A percentile compares a stretch with the other conserved stretches of the same genome.
Evolutionary conservation across 2,329 filamentous ascomycete species (phyloP).

Genomic region (Nothophaeocryptopus gaeumannii): DNA sequence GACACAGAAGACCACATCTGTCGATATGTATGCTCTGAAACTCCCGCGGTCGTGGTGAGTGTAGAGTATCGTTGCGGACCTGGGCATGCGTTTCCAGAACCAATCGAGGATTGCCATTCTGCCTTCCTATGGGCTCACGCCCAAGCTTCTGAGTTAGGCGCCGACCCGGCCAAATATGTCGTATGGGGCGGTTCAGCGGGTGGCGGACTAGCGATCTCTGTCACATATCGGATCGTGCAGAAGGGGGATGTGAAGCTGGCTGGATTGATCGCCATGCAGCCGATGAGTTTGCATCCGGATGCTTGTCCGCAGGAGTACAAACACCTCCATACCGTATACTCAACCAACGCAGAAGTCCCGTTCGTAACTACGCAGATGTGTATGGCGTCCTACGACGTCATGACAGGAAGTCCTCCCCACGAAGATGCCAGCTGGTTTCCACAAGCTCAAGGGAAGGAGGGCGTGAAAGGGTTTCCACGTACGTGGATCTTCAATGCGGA

Average conservation of each 20-base stretch:
- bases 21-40: conserved; percentile 30
- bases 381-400: conserved; percentile 4
- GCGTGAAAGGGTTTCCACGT: conserved; percentile 16
- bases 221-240: conserved; percentile 11
- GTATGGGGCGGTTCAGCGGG: conserved; percentile 22
- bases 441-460: conserved; percentile 4
- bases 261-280: conserved; percentile 14
- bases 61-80: conserved; percentile 34
- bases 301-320: conserved; percentile 14
- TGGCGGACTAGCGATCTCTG: conserved; percentile 13
- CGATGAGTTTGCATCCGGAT: conserved; percentile 15
- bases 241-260: conserved; percentile 1
- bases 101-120: conserved; percentile 30
- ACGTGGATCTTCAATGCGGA: conserved; percentile 20
- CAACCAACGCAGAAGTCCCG: neutral
- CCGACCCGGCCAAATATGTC: conserved; percentile 8
- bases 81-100: conserved; percentile 21
- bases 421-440: conserved; percentile 11
- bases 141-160: conserved; percentile 7
- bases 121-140: conserved; percentile 13
- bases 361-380: conserved; percentile 7
- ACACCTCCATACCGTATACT: conserved; percentile 5
- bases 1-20: conserved; percentile 39
- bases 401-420: neutral
- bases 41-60: conserved; percentile 35